Conservation (phyloP, 768 basidiomycete species). For the Leccinum imitatum region DNA sequence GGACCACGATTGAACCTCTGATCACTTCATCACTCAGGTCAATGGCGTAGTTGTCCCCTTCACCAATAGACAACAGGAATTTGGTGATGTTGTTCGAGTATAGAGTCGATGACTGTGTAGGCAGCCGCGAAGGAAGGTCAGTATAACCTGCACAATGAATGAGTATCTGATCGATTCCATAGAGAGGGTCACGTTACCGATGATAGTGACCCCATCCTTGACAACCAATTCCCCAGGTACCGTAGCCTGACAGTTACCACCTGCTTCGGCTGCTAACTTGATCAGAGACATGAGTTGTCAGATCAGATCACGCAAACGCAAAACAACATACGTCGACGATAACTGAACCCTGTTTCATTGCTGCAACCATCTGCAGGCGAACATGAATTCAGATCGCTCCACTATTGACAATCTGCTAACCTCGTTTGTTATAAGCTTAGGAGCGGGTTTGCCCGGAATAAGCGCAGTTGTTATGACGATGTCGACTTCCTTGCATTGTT, state of each 20-base stretch:
- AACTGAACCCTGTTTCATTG: conserved; percentile 92
- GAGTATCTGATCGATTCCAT: conserved; percentile 4
- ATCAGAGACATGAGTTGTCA: conserved; percentile 16
- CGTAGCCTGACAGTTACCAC: conserved; percentile 87
- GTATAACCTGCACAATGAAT: conserved; percentile 57
- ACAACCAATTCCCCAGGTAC: conserved; percentile 70
- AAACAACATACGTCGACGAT: conserved; percentile 60
- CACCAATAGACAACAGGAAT: conserved; percentile 78
- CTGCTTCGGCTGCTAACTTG: conserved; percentile 71
- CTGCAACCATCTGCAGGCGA: conserved; percentile 62
- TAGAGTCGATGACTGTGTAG: conserved; percentile 85
- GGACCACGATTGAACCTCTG: conserved; percentile 74
- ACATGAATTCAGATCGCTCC: conserved; percentile 8
- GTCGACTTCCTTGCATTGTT: conserved; percentile 87
- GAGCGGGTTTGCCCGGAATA: conserved; percentile 85
- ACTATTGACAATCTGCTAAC: conserved; percentile 19
- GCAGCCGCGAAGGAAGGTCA: conserved; percentile 83
- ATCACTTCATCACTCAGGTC: conserved; percentile 84
- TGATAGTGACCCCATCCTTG: conserved; percentile 77
- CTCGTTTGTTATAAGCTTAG: conserved; percentile 78
- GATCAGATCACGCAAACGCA: not conserved
- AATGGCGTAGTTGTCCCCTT: conserved; percentile 58
- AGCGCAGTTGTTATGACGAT: conserved; percentile 87
- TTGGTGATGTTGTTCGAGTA: conserved; percentile 93
- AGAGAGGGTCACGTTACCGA: conserved; percentile 47